A percentile compares a stretch with the other conserved stretches of the same genome.
Conservation (phyloP, 257 asterid species). For the Sherardia arvensis region DNA sequence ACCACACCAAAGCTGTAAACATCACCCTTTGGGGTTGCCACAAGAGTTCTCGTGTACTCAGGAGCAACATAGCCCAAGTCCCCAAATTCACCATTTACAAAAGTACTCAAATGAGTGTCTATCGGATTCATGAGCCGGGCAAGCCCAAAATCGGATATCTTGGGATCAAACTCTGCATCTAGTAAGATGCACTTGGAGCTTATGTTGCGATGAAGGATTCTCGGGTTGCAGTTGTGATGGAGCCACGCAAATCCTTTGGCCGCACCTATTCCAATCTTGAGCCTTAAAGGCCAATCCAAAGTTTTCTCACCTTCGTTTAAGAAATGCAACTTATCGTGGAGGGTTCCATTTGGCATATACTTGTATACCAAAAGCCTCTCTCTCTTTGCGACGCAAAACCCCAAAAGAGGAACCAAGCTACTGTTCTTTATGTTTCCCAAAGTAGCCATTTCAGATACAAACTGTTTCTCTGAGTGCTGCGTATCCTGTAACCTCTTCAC, state of each 20-base stretch:
- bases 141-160: slow-evolving; percentile 75
- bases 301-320: slow-evolving; percentile 13
- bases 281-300: slow-evolving; percentile 32
- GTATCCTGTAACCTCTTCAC: slow-evolving; percentile 34
- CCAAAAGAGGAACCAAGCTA: slow-evolving; percentile 37
- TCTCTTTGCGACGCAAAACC: slow-evolving; percentile 33
- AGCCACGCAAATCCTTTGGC: slow-evolving; percentile 46
- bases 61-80: slow-evolving; percentile 90
- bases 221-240: slow-evolving; percentile 35
- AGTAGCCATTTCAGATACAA: slow-evolving; percentile 32
- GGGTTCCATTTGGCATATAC: slow-evolving; percentile 32
- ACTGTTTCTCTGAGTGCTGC: slow-evolving; percentile 37
- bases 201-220: slow-evolving; percentile 34
- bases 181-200: slow-evolving; percentile 37
- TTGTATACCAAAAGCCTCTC: slow-evolving; percentile 37
- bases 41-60: slow-evolving; percentile 59
- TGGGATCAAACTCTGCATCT: slow-evolving; percentile 31
- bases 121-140: slow-evolving; percentile 88
- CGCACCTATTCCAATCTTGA: slow-evolving; percentile 28
- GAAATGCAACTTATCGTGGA: slow-evolving; percentile 25
- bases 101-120: slow-evolving; percentile 85
- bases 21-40: slow-evolving; percentile 90
- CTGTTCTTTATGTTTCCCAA: slow-evolving; percentile 31
- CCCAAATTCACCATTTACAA: slow-evolving; percentile 87
- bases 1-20: slow-evolving; percentile 87